Evolutionary conservation across 495 filamentous ascomycete species (phyloP).

Genomic region (Aspergillus affinis): DNA sequence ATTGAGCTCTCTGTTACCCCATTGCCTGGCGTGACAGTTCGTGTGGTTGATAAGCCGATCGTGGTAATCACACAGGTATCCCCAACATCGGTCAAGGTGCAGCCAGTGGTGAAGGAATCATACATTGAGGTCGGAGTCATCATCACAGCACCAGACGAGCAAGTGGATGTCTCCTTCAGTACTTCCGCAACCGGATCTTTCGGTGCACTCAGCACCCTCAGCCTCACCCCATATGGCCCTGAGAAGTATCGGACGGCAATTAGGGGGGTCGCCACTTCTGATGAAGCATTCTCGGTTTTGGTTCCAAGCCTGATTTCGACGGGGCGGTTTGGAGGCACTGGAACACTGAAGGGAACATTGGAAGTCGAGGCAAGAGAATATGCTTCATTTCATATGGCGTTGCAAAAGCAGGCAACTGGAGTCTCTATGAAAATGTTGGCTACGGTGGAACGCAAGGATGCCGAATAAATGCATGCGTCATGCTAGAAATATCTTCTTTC

Average conservation of each 20-base stretch:
- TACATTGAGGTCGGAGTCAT: constrained; percentile 2
- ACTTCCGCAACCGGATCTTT: not conserved
- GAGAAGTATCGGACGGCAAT: constrained; percentile 3
- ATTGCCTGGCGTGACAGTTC: not conserved
- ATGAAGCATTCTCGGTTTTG: not conserved
- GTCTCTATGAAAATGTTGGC: not conserved
- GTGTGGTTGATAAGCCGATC: constrained; percentile 3
- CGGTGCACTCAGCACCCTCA: constrained; percentile 4
- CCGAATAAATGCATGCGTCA: no score
- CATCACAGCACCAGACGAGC: constrained; percentile 2
- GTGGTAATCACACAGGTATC: constrained; percentile 2
- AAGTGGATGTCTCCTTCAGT: constrained; percentile 1
- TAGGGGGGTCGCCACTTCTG: not conserved
- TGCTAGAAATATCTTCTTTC: no score
- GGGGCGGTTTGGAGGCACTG: constrained; percentile 4
- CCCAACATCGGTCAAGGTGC: not conserved
- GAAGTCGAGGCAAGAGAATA: constrained; percentile 1
- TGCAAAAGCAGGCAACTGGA: not conserved
- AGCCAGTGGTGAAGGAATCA: not conserved
- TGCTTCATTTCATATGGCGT: not conserved
- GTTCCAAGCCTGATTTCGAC: not conserved
- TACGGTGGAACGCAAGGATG: not conserved
- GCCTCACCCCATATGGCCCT: constrained; percentile 1
- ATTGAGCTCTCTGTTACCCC: constrained; percentile 4
- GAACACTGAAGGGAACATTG: not conserved